Evolutionary conservation across 2,329 filamentous ascomycete genomes (phyloP), one percentile per base, ranked within the genome.

Genomic region (Sporothrix pseudoabietina): DNA sequence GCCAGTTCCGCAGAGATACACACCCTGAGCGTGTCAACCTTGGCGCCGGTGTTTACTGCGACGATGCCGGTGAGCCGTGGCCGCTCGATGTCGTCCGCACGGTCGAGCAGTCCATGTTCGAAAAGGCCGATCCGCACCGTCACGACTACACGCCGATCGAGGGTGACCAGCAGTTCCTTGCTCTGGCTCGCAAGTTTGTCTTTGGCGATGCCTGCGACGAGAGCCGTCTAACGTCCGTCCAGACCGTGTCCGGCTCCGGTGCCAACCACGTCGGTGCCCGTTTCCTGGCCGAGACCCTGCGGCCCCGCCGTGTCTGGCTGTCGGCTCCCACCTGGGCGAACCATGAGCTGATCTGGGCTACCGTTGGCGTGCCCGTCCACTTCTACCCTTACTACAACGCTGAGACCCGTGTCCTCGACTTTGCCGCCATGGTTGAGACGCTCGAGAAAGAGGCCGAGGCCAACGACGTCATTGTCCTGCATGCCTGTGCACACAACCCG

Each of bases 301-400:
- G 89, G 87, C 84, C 91, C 88, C 77, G 89, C 90, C 74, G 66
- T 12, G 89, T 97, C 83, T 98, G 97, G 87, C 87, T 98, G 82
- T 97, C 94, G 79, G 92, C 92, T 82, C 96, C 96, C 70, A 99
- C 96, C 75, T 99, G 96, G 96, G 94, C 92, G 77, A 99, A 99
- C 86, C 96, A 99, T 89, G 91, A 97, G 85, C 96, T 98, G 83
- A 98, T 99, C 86, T 97, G 99, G 86, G 88, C 86, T 83, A 98
- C 98, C 80, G 94, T 98, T 79, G 87, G 88, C 78, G 86, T 98
- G 41, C 85, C 89, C 41, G 89, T 94, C 78, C 91, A 91, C 78
- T 89, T 89, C 76, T 99, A 99, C 85, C 96, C 95, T 66, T 99
- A 99, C 87, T 99, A 97, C 85, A 91, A 90, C 82, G 90, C 93